Evolutionary conservation across 441 rosid genomes (phyloP).

Genomic region (Populus hybrid): DNA sequence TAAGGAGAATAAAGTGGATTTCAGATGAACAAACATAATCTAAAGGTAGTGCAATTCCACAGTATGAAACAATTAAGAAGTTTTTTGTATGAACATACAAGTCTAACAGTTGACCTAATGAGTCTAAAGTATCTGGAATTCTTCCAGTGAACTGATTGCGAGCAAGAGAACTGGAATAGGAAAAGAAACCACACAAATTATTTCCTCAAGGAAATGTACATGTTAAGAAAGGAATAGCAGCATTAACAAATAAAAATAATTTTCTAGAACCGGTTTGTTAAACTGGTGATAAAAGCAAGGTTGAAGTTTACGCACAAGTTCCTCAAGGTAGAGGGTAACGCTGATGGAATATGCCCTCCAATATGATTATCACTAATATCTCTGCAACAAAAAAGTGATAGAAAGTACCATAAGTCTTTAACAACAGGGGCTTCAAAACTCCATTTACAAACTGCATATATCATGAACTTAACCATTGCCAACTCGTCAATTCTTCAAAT

Average conservation of each 20-base stretch:
- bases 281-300: slow-evolving; percentile 4
- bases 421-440: background rate
- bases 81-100: slow-evolving; percentile 36
- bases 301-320: slow-evolving; percentile 50
- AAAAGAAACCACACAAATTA: background rate
- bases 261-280: background rate
- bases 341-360: slow-evolving; percentile 71
- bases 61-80: background rate
- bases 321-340: slow-evolving; percentile 60
- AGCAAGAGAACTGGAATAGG: slow-evolving; percentile 51
- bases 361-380: slow-evolving; percentile 83
- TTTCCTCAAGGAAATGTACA: background rate
- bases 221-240: background rate
- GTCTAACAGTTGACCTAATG: slow-evolving; percentile 39
- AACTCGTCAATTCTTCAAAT: background rate
- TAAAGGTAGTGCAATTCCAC: slow-evolving; percentile 4
- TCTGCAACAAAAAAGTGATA: slow-evolving; percentile 42
- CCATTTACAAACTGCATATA: background rate
- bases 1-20: slow-evolving; percentile 25
- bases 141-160: slow-evolving; percentile 58
- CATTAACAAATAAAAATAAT: background rate
- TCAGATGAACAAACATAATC: slow-evolving; percentile 7
- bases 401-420: slow-evolving; percentile 3
- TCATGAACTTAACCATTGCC: background rate
- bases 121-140: slow-evolving; percentile 49